phyloP scores from a whole-genome alignment of 495 filamentous ascomycete species.

The Pyrenula aspistea region DNA sequence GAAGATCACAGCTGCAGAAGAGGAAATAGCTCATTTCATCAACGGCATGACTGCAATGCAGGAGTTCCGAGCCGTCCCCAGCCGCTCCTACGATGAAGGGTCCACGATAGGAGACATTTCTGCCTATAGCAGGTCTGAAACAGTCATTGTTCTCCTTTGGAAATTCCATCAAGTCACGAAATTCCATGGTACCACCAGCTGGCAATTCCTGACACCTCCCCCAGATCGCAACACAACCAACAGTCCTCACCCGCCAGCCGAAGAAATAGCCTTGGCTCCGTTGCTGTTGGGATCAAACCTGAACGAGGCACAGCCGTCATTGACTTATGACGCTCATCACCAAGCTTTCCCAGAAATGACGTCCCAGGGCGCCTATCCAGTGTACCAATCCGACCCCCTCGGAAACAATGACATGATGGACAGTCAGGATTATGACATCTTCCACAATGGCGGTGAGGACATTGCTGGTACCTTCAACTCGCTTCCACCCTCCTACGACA shows the following conservation, averaged over 20 bases:
- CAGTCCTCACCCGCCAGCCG: slow-evolving; percentile 20
- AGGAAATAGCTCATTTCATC: background rate
- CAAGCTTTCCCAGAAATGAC: background rate
- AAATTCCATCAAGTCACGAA: slow-evolving; percentile 34
- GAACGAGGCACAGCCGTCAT: background rate
- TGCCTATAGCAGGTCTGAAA: background rate
- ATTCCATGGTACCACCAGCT: slow-evolving; percentile 38
- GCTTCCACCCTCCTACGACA: background rate
- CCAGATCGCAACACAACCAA: slow-evolving; percentile 25
- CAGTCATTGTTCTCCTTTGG: slow-evolving; percentile 29
- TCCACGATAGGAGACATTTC: background rate
- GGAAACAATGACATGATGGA: background rate
- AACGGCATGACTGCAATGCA: background rate
- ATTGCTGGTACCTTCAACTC: background rate
- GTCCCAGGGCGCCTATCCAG: background rate
- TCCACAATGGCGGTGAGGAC: background rate
- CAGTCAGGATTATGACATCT: background rate
- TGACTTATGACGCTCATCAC: background rate
- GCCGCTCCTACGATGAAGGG: background rate
- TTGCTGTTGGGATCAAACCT: slow-evolving; percentile 19
- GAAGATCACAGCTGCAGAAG: background rate
- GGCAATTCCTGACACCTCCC: slow-evolving; percentile 34
- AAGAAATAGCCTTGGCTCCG: slow-evolving; percentile 27
- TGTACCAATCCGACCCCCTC: background rate
- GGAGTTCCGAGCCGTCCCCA: background rate